Percentiles rank a stretch among this genome's conserved stretches.
phyloP scores from a whole-genome alignment of 108 stramenopile genomes.

The Seminavis robusta region DNA sequence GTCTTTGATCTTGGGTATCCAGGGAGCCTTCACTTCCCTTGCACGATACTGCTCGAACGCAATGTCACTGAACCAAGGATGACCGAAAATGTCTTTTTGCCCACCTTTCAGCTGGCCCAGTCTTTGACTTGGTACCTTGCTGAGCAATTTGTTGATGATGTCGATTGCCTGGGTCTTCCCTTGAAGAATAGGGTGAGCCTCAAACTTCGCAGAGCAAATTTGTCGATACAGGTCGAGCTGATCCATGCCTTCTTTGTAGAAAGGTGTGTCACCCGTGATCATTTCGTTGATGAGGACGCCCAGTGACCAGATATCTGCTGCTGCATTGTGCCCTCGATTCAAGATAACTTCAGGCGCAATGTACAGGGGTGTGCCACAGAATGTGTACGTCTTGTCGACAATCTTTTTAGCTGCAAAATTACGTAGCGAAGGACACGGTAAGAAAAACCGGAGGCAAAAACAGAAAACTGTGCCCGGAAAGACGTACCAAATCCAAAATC shows the following conservation, averaged over 20 bases:
- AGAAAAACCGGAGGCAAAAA: background rate
- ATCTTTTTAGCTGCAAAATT: constrained; percentile 64
- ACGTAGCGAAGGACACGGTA: constrained; percentile 11
- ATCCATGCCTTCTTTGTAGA: constrained; percentile 73
- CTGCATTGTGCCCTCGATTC: constrained; percentile 91
- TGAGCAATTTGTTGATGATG: constrained; percentile 50
- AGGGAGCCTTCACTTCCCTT: constrained; percentile 81
- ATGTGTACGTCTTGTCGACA: constrained; percentile 84
- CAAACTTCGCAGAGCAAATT: constrained; percentile 69
- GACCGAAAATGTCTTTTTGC: constrained; percentile 57
- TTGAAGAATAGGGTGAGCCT: too few species aligned
- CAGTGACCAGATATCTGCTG: constrained; percentile 92
- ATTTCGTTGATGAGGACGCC: constrained; percentile 93
- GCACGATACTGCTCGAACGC: constrained; percentile 59
- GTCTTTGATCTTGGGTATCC: constrained; percentile 79
- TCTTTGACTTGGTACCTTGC: constrained; percentile 48
- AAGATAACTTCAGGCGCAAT: constrained; percentile 89
- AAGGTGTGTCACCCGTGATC: constrained; percentile 70
- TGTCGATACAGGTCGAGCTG: constrained; percentile 80
- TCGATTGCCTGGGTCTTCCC: too few species aligned
- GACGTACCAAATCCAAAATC: constrained; percentile 88
- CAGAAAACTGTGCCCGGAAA: constrained; percentile 65
- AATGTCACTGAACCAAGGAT: constrained; percentile 72
- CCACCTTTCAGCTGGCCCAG: constrained; percentile 62
- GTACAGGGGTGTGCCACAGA: constrained; percentile 96